These are phyloP conservation scores for Lachnum nothofagi DNA, from an alignment of 2,329 filamentous ascomycete genomes.

Conservation along the genomic window DNA sequence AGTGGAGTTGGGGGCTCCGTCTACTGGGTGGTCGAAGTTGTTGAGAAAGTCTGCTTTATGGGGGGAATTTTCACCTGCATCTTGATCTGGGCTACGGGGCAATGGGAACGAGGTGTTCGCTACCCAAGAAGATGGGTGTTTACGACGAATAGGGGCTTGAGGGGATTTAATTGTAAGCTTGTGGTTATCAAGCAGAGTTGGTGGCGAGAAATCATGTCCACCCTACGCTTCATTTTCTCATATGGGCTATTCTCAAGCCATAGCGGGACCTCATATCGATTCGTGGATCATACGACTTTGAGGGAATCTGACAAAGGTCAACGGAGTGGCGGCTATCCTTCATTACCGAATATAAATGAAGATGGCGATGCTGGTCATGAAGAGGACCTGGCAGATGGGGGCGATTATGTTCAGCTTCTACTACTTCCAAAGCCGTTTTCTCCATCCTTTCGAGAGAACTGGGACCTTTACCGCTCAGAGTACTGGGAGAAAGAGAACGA, in stretches of 20 bases:
- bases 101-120: constrained; percentile 90
- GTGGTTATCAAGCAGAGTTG: constrained; percentile 79
- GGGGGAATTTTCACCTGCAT: constrained; percentile 82
- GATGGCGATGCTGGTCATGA: constrained; percentile 67
- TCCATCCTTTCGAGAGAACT: constrained; percentile 89
- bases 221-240: constrained; percentile 71
- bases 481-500: constrained; percentile 98
- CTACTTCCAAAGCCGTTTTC: constrained; percentile 92
- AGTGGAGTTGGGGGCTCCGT: constrained; percentile 85
- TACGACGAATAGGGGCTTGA: constrained; percentile 81
- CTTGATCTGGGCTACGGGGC: constrained; percentile 88
- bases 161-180: constrained; percentile 93
- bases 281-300: constrained; percentile 62
- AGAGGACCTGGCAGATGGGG: constrained; percentile 84
- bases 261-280: constrained; percentile 67
- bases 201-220: constrained; percentile 72
- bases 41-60: constrained; percentile 85
- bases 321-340: constrained; percentile 39
- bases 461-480: constrained; percentile 88
- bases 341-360: constrained; percentile 40
- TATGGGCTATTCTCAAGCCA: constrained; percentile 66
- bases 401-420: constrained; percentile 85
- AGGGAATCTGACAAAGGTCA: constrained; percentile 57
- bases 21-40: constrained; percentile 91
- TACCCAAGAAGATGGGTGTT: constrained; percentile 91